A percentile compares a stretch with the other conserved stretches of the same genome.
These are phyloP conservation scores for Neofusicoccum laricinum DNA, from an alignment of 2,329 filamentous ascomycete genomes.

Conservation along the genomic window DNA sequence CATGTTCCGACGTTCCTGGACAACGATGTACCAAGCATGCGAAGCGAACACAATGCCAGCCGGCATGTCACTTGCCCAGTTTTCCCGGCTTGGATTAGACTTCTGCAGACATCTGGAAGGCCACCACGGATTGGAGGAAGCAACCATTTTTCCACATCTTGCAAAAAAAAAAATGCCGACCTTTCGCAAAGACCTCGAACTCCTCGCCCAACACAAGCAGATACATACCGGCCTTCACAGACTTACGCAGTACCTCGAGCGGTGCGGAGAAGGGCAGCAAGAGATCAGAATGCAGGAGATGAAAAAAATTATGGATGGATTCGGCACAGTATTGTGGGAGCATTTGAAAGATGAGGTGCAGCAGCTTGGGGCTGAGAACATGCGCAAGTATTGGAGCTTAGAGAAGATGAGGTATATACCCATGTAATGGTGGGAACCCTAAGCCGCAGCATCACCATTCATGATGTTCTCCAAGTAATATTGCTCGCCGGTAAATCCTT, in stretches of 20 bases:
- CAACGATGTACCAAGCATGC: conserved; percentile 65
- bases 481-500: too few species aligned
- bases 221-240: conserved; percentile 75
- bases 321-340: conserved; percentile 74
- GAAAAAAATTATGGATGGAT: conserved; percentile 70
- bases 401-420: conserved; percentile 71
- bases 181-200: conserved; percentile 62
- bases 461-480: too few species aligned
- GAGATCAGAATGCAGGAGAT: conserved; percentile 58
- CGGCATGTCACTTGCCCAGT: conserved; percentile 64
- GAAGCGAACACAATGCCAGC: conserved; percentile 56
- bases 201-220: conserved; percentile 70
- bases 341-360: conserved; percentile 84
- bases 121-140: conserved; percentile 83
- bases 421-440: too few species aligned
- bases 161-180: conserved; percentile 72
- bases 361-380: conserved; percentile 78
- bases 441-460: too few species aligned
- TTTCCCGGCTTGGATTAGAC: conserved; percentile 63
- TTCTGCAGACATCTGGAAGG: conserved; percentile 68
- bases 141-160: conserved; percentile 74
- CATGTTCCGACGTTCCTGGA: conserved; percentile 74
- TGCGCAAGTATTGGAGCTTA: conserved; percentile 76
- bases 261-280: conserved; percentile 58
- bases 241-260: conserved; percentile 64